These are phyloP conservation scores for Amanita pseudoporphyria DNA, from an alignment of 768 basidiomycete genomes.

Conservation along the genomic window DNA sequence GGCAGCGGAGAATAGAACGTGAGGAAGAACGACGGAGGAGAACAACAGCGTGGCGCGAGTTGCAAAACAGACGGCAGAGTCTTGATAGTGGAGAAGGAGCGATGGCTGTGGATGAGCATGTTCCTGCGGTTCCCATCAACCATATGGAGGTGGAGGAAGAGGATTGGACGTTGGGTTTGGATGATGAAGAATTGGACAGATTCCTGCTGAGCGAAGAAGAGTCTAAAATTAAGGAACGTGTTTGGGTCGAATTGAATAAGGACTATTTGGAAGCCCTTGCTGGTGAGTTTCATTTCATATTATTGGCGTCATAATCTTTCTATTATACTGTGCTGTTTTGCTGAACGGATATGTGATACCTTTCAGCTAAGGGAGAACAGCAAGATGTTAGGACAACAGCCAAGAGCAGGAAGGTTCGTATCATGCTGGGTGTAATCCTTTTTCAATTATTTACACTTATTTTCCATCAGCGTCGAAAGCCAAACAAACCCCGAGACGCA, in stretches of 20 bases:
- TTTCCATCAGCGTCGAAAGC: constrained; percentile 54
- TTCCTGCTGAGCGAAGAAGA: constrained; percentile 76
- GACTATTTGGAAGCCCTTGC: constrained; percentile 87
- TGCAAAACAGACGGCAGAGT: not conserved
- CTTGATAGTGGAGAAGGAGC: not conserved
- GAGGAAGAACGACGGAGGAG: constrained; percentile 5
- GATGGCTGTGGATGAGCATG: not conserved
- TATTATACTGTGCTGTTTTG: constrained; percentile 17
- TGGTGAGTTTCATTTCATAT: no score
- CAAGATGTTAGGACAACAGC: constrained; percentile 27
- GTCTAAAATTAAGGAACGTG: constrained; percentile 76
- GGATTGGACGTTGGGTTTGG: constrained; percentile 59
- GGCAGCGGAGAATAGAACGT: constrained; percentile 31
- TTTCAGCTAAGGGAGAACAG: constrained; percentile 60
- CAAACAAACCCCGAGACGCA: constrained; percentile 59
- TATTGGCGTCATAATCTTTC: constrained; percentile 7
- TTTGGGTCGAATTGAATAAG: constrained; percentile 91
- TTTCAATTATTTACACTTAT: constrained; percentile 18
- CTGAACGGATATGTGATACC: constrained; percentile 34
- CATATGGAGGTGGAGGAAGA: constrained; percentile 24
- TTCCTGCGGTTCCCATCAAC: not conserved
- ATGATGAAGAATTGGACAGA: constrained; percentile 82
- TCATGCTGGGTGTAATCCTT: constrained; percentile 26
- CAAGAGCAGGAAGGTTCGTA: constrained; percentile 75
- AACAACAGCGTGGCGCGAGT: constrained; percentile 2